phyloP scores from a whole-genome alignment of 441 rosid genomes.

The Gossypium schwendimanii region DNA sequence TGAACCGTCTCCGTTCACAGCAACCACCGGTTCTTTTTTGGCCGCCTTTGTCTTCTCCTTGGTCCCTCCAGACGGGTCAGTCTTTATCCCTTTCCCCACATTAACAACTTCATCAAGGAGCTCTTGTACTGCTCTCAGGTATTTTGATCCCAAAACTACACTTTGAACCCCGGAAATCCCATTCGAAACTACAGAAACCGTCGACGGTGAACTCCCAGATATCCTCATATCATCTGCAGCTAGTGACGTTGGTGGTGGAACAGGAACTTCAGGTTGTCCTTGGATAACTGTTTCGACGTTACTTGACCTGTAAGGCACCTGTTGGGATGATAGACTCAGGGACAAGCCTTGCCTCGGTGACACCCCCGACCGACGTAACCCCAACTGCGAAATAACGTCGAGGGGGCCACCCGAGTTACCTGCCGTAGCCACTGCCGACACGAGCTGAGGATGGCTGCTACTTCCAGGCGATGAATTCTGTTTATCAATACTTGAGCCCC shows the following conservation, averaged over 20 bases:
- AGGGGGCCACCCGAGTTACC: conserved; percentile 8
- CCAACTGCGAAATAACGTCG: conserved; percentile 14
- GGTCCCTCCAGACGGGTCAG: conserved; percentile 7
- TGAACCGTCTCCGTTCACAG: conserved; percentile 23
- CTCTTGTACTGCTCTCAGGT: conserved; percentile 65
- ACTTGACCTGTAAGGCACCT: conserved; percentile 16
- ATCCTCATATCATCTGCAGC: conserved; percentile 18
- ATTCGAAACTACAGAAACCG: conserved; percentile 33
- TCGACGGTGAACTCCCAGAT: conserved; percentile 28
- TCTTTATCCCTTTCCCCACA: conserved; percentile 28
- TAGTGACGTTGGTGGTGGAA: conserved; percentile 7
- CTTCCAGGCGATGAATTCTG: conserved; percentile 18
- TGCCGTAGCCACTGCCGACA: not conserved
- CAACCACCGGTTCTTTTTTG: conserved; percentile 20
- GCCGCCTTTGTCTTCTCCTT: conserved; percentile 21
- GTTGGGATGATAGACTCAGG: conserved; percentile 37
- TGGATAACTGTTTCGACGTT: conserved; percentile 10
- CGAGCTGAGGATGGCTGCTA: conserved; percentile 14
- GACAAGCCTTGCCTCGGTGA: conserved; percentile 40
- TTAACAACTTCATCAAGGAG: conserved; percentile 58
- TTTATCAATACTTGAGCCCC: conserved; percentile 28
- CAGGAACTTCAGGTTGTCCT: conserved; percentile 10
- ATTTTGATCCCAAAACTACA: conserved; percentile 42
- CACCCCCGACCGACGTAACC: conserved; percentile 14
- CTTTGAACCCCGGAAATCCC: conserved; percentile 30